Conservation (phyloP, 176 grass and related monocot species). For the Musa troglodytarum region DNA sequence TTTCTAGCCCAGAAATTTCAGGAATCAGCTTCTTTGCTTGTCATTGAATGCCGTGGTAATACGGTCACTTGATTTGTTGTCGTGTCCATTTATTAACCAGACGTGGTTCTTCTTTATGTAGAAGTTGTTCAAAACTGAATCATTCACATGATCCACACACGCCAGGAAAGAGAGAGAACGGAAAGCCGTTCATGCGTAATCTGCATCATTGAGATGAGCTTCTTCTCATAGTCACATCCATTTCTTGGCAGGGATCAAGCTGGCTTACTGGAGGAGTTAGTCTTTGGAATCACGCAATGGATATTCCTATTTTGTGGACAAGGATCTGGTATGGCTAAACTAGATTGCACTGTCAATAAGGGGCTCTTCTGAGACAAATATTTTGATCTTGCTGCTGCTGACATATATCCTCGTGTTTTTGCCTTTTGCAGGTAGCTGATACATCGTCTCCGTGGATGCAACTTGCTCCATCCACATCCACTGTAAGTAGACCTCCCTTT, state of each 20-base stretch:
- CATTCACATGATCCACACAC: not conserved
- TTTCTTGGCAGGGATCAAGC: not conserved
- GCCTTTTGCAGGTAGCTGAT: no score
- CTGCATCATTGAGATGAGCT: not conserved
- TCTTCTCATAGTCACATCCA: not conserved
- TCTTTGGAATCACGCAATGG: not conserved
- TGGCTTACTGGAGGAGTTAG: not conserved
- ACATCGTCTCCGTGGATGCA: no score
- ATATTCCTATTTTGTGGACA: not conserved
- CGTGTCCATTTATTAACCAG: not conserved
- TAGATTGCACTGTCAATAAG: no score
- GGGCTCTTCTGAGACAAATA: no score
- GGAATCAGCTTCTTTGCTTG: not conserved
- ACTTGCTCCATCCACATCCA: no score
- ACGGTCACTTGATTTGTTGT: not conserved
- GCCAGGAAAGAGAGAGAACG: not conserved
- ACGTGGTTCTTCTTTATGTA: not conserved
- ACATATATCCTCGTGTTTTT: no score
- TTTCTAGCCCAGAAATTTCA: not conserved
- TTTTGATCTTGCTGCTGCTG: no score
- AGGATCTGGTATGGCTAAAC: no score
- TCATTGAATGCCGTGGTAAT: no score
- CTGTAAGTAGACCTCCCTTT: no score
- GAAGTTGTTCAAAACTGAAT: not conserved
- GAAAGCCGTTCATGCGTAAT: not conserved